phyloP scores from a whole-genome alignment of 208 protist species.

The Angomonas deanei region DNA sequence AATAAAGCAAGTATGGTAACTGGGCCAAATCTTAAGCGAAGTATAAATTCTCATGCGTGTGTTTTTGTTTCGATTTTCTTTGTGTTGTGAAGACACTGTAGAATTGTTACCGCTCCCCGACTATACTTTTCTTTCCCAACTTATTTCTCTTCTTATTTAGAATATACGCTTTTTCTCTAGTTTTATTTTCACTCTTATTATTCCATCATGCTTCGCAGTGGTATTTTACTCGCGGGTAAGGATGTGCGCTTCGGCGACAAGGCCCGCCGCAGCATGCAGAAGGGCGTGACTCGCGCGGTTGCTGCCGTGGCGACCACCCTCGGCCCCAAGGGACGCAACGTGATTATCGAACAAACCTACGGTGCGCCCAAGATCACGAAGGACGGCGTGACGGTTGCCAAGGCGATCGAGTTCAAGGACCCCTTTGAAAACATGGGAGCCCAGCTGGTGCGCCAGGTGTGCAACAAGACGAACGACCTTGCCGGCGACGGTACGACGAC shows the following conservation, averaged over 20 bases:
- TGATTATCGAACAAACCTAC: constrained; percentile 98
- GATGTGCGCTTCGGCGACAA: constrained; percentile 94
- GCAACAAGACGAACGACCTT: constrained; percentile 97
- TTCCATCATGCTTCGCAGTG: constrained; percentile 3
- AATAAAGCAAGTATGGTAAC: too few species aligned
- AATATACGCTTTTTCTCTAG: neutral
- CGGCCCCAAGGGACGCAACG: constrained; percentile 98
- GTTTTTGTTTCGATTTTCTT: neutral
- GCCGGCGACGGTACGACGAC: constrained; percentile 99
- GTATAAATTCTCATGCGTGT: neutral
- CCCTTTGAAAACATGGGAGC: constrained; percentile 98
- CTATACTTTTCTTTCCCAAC: neutral
- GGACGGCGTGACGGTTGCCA: constrained; percentile 99
- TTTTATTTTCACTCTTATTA: constrained; percentile 3
- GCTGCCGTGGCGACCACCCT: constrained; percentile 96
- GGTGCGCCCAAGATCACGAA: constrained; percentile 99
- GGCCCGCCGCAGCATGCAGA: constrained; percentile 90
- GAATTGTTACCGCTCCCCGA: neutral
- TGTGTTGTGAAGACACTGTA: too few species aligned
- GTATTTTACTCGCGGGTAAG: constrained; percentile 56
- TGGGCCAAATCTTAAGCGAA: too few species aligned
- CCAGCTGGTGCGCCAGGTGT: constrained; percentile 95
- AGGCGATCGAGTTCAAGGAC: constrained; percentile 98
- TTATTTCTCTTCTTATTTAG: neutral
- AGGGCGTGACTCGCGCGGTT: constrained; percentile 94